Base-by-base conservation (phyloP, 2,329 filamentous ascomycete genomes). In the Trichophyton verrucosum region DNA sequence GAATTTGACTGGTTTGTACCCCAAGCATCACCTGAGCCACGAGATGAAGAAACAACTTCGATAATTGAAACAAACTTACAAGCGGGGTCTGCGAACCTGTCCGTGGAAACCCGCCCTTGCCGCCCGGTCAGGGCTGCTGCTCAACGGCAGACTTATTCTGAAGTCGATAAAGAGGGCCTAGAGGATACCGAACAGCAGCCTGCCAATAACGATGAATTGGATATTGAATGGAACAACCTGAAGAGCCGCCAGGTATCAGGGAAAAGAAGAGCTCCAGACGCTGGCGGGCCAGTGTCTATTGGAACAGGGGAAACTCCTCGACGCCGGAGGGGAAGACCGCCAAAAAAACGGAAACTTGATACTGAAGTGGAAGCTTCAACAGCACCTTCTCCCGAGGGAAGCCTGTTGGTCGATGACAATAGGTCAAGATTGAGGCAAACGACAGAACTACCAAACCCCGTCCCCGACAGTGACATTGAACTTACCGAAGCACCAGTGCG, bases 1-100 rank as follows among this genome's bases (percentile, higher is more conserved):
- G 64, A 69, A 15, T 58, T 78, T 9, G 67, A 71, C 9, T 76
- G 74, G 74, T 76, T 76, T 63, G 60, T 36, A 61, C 61, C 49
- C 44, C 61, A 36, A 46, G 61, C 44, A 61, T 33, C 22, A 17
- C 62, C 36, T 22, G 38, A 24, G 30, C 53, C 9, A 15, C 22
- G 17, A n/a, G 58, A 60, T 22, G 36, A 8, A 17, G 58, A 57
- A 38, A 38, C 17, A 9, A 6, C 36, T 17, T 38, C 17, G 22
- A 30, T 22, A 33, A 38, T 61, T 60, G 22, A 33, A 56, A 40
- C 20, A 60, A 51, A n/a, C 36, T 11, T n/a, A 20, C 51, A 55
- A 9, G 51, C 51, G 17, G 51, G 27, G 9, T 61, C 64, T 3
- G 61, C 47, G 20, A 62, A 64, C 42, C 59, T 61, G 3, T 46